Evolutionary conservation across 2,329 filamentous ascomycete genomes (phyloP), one percentile per base, ranked within the genome.

Genomic region (Diplodia intermedia): DNA sequence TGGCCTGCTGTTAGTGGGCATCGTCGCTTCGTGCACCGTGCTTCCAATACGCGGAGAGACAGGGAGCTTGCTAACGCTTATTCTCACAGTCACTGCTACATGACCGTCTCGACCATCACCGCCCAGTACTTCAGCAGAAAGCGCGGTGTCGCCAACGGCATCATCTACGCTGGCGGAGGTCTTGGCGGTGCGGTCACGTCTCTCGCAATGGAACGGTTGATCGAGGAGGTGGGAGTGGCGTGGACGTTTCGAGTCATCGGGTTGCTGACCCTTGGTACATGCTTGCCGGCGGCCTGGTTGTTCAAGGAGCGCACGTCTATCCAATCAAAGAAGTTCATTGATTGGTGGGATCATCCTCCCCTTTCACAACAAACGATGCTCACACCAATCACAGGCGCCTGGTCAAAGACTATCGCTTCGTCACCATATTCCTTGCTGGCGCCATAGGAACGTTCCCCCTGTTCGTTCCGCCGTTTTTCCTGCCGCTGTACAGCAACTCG

Each of bases 391-490:
- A 26, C 65, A 83, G 83, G 84, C 76, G 77, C 36, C 77, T 88
- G 2, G 87, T 89, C 74, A 81, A 81, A 36, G 81, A 86, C 66
- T 67, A 81, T 26, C 81, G 80, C 11, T 89, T 89, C 74, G 71
- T 79, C 6, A 74, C 84, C 2, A 75, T 89, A 31, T 88, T 89
- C 72, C 71, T 85, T 4, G 82, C 83, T 4, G 84, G 85, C 0
- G 84, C 82, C 0, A 80, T 89, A 11, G 86, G 81, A 1, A 88
- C 85, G 1, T 89, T 89, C 70, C 84, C 87, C 0, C 81, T 89
- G 18, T 83, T 88, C 68, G 86, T 89, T 0, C 86, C 87, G 0
- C 85, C 87, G 0, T 89, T 88, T 77, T 89, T 89, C 73, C 76
- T 89, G 0, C 87, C 87, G 0, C 77, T 88, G 0, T 88, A 87